Conservation (phyloP, 345 rosid species). For the Hibiscus mutabilis region DNA sequence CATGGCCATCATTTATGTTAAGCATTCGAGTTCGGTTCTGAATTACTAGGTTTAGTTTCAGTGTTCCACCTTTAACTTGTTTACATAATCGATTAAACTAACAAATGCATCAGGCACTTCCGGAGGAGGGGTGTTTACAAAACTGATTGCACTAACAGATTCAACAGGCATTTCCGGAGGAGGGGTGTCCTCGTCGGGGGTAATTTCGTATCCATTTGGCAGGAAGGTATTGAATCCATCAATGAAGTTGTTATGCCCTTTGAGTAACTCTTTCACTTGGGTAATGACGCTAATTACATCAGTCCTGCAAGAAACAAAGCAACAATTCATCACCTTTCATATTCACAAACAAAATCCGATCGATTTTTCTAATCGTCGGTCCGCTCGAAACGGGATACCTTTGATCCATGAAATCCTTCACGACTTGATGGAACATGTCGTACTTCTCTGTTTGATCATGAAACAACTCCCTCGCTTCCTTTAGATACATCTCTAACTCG, state of each 20-base stretch:
- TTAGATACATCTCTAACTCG: slow-evolving; percentile 46
- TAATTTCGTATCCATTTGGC: slow-evolving; percentile 87
- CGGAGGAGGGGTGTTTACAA: slow-evolving; percentile 67
- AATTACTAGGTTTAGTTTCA: not conserved
- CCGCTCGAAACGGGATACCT: slow-evolving; percentile 30
- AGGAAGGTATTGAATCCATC: slow-evolving; percentile 91
- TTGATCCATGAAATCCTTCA: slow-evolving; percentile 96
- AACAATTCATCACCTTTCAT: too few relatives aligned
- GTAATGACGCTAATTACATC: slow-evolving; percentile 89
- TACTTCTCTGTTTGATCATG: slow-evolving; percentile 85
- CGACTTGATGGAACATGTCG: slow-evolving; percentile 81
- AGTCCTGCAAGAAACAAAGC: slow-evolving; percentile 49
- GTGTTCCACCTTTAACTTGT: slow-evolving; percentile 70
- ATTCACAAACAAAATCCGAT: not conserved
- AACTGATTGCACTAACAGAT: slow-evolving; percentile 69
- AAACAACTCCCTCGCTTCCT: slow-evolving; percentile 89
- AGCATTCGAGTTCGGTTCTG: too few relatives aligned
- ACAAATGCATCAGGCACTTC: slow-evolving; percentile 81
- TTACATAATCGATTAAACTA: slow-evolving; percentile 60
- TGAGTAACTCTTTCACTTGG: slow-evolving; percentile 81
- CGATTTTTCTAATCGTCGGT: not conserved
- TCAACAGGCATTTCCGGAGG: slow-evolving; percentile 84
- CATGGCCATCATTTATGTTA: too few relatives aligned
- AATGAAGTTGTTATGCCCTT: slow-evolving; percentile 87
- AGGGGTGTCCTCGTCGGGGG: slow-evolving; percentile 69